These are phyloP conservation scores for Penicillium oxalicum DNA, from an alignment of 2,329 filamentous ascomycete species.

Conservation along the genomic window DNA sequence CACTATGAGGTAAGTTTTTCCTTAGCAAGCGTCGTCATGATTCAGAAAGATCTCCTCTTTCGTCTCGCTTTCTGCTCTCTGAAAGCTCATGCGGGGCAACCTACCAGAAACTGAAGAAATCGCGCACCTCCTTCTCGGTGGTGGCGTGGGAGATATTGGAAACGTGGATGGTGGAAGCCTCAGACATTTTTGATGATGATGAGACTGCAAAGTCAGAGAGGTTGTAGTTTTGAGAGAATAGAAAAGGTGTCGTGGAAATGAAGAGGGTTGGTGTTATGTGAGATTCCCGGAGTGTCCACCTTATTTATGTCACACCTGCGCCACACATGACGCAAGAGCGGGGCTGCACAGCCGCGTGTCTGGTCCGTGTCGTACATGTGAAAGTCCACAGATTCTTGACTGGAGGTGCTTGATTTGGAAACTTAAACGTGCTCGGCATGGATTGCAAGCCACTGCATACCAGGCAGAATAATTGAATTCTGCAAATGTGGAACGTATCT, in stretches of 20 bases:
- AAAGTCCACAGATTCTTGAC: not conserved
- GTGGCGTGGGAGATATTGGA: conserved; percentile 80
- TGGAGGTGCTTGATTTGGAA: not conserved
- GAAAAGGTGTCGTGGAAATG: not conserved
- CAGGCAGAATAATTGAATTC: not conserved
- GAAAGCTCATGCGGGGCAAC: conserved; percentile 21
- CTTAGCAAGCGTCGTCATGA: conserved; percentile 13
- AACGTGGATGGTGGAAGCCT: conserved; percentile 68
- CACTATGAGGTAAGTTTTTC: conserved; percentile 48
- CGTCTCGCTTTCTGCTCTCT: not conserved
- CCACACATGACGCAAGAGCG: conserved; percentile 32
- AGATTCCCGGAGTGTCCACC: conserved; percentile 10
- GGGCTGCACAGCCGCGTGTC: conserved; percentile 25
- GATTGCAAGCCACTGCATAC: too few species aligned
- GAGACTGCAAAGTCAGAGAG: conserved; percentile 1
- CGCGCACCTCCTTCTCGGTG: conserved; percentile 81
- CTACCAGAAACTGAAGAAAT: conserved; percentile 96
- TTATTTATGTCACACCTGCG: conserved; percentile 17
- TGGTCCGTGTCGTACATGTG: not conserved
- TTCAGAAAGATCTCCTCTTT: too few species aligned
- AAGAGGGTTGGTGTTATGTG: not conserved
- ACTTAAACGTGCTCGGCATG: too few species aligned
- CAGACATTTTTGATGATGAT: conserved; percentile 44
- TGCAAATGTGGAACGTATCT: not conserved
- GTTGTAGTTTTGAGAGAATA: not conserved